Base-by-base conservation (phyloP, 2,329 filamentous ascomycete genomes). In the Phaeosphaeria sp. region DNA sequence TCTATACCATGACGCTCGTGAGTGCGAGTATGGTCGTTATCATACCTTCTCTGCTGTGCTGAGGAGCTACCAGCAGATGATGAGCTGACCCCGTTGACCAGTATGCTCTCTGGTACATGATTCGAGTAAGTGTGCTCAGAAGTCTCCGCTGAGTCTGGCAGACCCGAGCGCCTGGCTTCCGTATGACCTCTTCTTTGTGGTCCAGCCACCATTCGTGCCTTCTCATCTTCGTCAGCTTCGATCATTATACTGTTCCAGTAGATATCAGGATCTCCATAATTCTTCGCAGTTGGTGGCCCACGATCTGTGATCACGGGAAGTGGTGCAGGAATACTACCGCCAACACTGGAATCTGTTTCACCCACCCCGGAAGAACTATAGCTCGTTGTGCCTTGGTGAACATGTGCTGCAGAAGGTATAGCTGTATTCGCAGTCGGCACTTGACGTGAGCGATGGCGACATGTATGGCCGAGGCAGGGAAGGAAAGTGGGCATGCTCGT, bases 201-300 rank as follows among this genome's bases (percentile, higher is more conserved):
- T 33, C 20, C 27, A 20, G 27, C n/a, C 6, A 4, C 27, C 18
- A 33, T 2, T n/a, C 25, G n/a, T 9, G 7, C 42, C 18, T 39
- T 25, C 6, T 62, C 55, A 18, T 60, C 51, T 17, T 43, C 27
- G 21, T 55, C 56, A 6, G 64, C 51, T 44, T 61, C 67, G 1
- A 61, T 22, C 64, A 68, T 68, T 1, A 54, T 54, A 39, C 62
- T 66, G 46, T 68, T 69, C 54, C 63, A 66, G 24, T 57, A 69
- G 6, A 62, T n/a, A 18, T 67, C 43, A 6, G 59, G 46, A 21
- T 61, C 51, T 8, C 47, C 52, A 43, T 68, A 67, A 18, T 61
- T 49, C 30, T 51, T 46, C 2, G 56, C 33, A 20, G 30, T 60
- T 21, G 60, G 61, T 18, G 60, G 55, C 1, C 67, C 67, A n/a